Evolutionary conservation across 2,329 filamentous ascomycete species (phyloP).

Genomic region (Akanthomyces lecanii): DNA sequence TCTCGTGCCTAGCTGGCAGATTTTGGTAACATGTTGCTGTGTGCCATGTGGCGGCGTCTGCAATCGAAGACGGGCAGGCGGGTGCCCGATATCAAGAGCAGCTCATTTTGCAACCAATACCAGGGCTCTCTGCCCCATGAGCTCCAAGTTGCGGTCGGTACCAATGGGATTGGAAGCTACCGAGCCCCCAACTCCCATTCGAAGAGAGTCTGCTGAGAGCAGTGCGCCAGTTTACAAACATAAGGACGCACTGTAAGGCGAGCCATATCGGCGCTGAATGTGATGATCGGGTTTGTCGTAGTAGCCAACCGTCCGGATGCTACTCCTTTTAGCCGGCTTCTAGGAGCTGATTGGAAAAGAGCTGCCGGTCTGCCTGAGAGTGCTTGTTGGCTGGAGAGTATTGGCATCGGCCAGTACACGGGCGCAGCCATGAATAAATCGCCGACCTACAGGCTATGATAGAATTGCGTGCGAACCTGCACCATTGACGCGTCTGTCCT

Average conservation of each 20-base stretch:
- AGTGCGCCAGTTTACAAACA: conserved; percentile 18
- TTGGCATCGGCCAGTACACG: too few species aligned
- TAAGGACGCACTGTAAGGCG: neutral
- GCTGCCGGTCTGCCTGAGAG: neutral
- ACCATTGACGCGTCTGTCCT: neutral
- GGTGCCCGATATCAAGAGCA: conserved; percentile 16
- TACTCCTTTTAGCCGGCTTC: neutral
- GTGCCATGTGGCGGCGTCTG: conserved; percentile 13
- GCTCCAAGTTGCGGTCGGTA: conserved; percentile 19
- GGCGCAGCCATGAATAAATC: too few species aligned
- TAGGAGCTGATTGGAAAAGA: too few species aligned
- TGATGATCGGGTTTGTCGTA: conserved; percentile 21
- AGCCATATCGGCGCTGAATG: conserved; percentile 15
- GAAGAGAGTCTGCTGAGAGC: conserved; percentile 33
- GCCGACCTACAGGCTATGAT: too few species aligned
- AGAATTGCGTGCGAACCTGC: neutral
- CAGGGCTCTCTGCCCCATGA: conserved; percentile 20
- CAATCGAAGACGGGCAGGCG: conserved; percentile 14
- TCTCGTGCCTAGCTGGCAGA: conserved; percentile 20
- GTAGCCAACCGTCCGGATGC: conserved; percentile 20
- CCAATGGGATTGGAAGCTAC: conserved; percentile 39
- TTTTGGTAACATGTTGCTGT: conserved; percentile 11
- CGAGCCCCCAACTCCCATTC: conserved; percentile 38
- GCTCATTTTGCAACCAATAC: conserved; percentile 21
- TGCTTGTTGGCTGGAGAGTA: neutral